Evolutionary conservation across 495 filamentous ascomycete species (phyloP).

Genomic region (Annulohypoxylon maeteangense): DNA sequence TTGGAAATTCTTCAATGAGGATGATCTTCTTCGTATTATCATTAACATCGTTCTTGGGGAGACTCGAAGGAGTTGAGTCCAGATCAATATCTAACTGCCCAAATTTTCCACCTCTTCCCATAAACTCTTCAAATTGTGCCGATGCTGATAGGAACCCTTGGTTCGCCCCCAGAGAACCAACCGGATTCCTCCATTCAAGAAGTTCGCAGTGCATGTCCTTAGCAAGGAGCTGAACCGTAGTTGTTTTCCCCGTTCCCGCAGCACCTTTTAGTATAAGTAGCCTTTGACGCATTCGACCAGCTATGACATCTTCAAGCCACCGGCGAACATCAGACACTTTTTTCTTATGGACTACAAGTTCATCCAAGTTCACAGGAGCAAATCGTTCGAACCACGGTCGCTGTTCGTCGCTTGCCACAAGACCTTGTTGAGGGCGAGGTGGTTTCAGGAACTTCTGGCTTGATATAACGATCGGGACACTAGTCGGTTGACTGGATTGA

Average conservation of each 20-base stretch:
- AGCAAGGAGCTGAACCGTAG: constrained; percentile 80
- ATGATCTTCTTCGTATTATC: constrained; percentile 64
- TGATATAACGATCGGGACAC: constrained; percentile 19
- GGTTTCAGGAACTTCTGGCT: constrained; percentile 56
- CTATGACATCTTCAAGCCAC: constrained; percentile 82
- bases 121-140: constrained; percentile 89
- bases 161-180: constrained; percentile 63
- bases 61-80: constrained; percentile 44
- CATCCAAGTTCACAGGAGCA: constrained; percentile 74
- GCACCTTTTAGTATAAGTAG: constrained; percentile 87
- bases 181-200: constrained; percentile 91
- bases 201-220: constrained; percentile 76
- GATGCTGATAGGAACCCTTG: constrained; percentile 72
- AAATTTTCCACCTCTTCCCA: constrained; percentile 81
- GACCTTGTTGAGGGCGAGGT: constrained; percentile 25
- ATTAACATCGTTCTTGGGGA: constrained; percentile 12
- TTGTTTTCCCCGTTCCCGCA: constrained; percentile 94
- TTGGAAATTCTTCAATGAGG: constrained; percentile 94
- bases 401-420: constrained; percentile 49
- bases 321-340: constrained; percentile 86
- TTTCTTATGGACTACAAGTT: constrained; percentile 90
- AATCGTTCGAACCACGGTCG: constrained; percentile 91
- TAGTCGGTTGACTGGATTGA: constrained; percentile 32
- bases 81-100: constrained; percentile 73
- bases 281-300: constrained; percentile 70